A percentile compares a stretch with the other conserved stretches of the same genome.
Conservation (phyloP, 352 stramenopile species). For the Phytopythium delawarense region DNA sequence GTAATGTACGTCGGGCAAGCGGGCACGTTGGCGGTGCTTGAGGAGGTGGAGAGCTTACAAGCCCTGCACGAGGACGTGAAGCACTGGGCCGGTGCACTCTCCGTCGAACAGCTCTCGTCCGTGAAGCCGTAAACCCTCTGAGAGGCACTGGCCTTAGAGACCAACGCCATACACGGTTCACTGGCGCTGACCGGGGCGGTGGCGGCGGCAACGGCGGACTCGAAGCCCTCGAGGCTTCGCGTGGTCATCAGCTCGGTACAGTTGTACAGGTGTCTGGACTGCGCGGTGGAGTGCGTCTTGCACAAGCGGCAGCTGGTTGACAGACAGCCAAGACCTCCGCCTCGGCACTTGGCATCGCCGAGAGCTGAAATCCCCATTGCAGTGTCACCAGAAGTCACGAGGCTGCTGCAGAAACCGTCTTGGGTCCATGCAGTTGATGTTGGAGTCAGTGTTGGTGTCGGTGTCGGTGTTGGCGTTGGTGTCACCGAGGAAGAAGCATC, state of each 20-base stretch:
- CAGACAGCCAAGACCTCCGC: constrained; percentile 1
- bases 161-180: not conserved
- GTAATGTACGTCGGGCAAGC: not conserved
- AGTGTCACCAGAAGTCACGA: constrained; percentile 1
- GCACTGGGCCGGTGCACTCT: not conserved
- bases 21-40: not conserved
- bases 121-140: not conserved
- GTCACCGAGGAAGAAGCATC: constrained; percentile 1
- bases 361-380: not conserved
- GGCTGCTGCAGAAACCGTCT: not conserved
- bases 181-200: not conserved
- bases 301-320: constrained; percentile 4
- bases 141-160: not conserved
- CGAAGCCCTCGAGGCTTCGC: not conserved
- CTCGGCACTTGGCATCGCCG: not conserved
- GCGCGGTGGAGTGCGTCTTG: constrained; percentile 7
- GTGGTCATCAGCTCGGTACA: constrained; percentile 6
- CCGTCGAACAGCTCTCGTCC: not conserved
- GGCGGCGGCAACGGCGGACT: no score
- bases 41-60: not conserved
- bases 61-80: not conserved
- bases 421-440: not conserved
- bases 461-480: not conserved
- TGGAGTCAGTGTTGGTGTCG: constrained; percentile 2
- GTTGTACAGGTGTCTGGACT: constrained; percentile 9